phyloP scores from a whole-genome alignment of 352 stramenopile species.

The Aphanomyces stellatus region DNA sequence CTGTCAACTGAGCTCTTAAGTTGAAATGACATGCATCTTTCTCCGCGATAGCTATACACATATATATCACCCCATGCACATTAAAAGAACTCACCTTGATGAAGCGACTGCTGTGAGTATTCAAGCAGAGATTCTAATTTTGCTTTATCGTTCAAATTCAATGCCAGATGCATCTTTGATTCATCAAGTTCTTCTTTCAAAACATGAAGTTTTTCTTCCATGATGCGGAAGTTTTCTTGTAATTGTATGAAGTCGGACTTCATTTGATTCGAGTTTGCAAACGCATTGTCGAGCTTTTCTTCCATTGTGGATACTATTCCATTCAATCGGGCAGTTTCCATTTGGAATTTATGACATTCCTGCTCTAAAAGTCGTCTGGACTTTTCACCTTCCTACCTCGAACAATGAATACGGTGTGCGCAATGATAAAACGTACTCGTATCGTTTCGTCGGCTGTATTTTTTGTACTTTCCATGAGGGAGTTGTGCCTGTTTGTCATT shows the following conservation, averaged over 20 bases:
- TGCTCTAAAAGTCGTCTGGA: conserved; percentile 24
- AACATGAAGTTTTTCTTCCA: conserved; percentile 31
- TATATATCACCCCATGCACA: not conserved
- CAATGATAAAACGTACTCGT: not conserved
- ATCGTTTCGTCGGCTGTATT: not conserved
- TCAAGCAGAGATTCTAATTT: not conserved
- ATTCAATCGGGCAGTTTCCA: conserved; percentile 36
- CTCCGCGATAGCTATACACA: not conserved
- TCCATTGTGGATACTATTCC: conserved; percentile 40
- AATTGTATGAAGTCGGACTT: conserved; percentile 18
- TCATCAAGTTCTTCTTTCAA: conserved; percentile 29
- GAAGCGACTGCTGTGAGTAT: not conserved
- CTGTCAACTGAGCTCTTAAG: conserved; percentile 31
- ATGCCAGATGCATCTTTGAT: conserved; percentile 20
- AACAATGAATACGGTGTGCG: not conserved
- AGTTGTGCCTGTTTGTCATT: conserved; percentile 25
- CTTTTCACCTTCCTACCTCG: conserved; percentile 29
- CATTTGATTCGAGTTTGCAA: conserved; percentile 33
- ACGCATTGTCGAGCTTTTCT: conserved; percentile 43
- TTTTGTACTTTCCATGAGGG: not conserved
- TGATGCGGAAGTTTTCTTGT: conserved; percentile 29
- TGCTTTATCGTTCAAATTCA: conserved; percentile 20
- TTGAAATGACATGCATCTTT: not conserved
- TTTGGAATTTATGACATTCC: conserved; percentile 35
- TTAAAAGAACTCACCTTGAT: not conserved